A percentile compares a stretch with the other conserved stretches of the same genome.
phyloP scores from a whole-genome alignment of 2,329 filamentous ascomycete species.

The Myriosclerotinia curreyana region DNA sequence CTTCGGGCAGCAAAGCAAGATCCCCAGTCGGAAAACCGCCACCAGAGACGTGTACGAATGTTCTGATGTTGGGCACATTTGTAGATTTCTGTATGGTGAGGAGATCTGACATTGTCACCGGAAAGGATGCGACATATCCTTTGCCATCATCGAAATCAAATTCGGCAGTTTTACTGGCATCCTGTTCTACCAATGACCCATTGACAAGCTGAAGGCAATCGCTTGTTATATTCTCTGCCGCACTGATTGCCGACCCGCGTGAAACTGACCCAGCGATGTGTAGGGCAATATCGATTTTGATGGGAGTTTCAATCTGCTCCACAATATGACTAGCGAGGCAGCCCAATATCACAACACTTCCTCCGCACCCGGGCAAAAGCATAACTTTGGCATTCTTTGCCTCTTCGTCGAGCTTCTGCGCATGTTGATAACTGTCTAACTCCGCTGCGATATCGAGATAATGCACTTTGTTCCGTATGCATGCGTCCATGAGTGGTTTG shows the following conservation, averaged over 20 bases:
- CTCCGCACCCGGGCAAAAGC: not conserved
- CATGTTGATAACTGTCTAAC: not conserved
- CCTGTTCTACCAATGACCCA: not conserved
- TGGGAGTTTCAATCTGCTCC: not conserved
- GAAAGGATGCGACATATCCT: not conserved
- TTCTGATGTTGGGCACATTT: slow-evolving; percentile 3
- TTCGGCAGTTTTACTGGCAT: not conserved
- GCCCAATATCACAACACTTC: not conserved
- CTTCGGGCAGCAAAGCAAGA: not conserved
- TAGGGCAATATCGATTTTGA: not conserved
- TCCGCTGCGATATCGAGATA: slow-evolving; percentile 6
- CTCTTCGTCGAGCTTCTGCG: slow-evolving; percentile 3
- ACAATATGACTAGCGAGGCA: not conserved
- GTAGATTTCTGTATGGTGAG: slow-evolving; percentile 4
- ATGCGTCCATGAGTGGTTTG: not conserved
- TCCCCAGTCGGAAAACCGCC: not conserved
- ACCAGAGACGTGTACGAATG: slow-evolving; percentile 2
- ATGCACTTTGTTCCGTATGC: not conserved
- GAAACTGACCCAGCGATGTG: not conserved
- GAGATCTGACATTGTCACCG: not conserved
- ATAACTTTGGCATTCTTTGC: slow-evolving; percentile 2
- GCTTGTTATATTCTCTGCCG: not conserved
- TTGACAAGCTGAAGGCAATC: slow-evolving; percentile 2
- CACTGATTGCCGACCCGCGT: slow-evolving; percentile 6
- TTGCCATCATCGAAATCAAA: not conserved